These are phyloP conservation scores for Candida suzukii DNA, from an alignment of 805 yeast species.

Conservation along the genomic window DNA sequence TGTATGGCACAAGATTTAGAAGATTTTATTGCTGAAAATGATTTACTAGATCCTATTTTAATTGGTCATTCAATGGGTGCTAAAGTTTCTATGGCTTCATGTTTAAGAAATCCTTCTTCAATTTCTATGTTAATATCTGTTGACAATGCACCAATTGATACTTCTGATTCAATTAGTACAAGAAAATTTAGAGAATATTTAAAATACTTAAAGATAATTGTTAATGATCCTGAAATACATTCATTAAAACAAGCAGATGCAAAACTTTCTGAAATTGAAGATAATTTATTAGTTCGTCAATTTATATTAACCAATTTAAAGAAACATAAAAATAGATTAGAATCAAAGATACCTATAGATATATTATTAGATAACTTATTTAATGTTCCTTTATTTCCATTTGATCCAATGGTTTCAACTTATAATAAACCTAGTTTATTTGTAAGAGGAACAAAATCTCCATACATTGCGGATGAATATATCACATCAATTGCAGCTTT, in stretches of 20 bases:
- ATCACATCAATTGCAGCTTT: conserved; percentile 64
- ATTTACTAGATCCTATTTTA: conserved; percentile 45
- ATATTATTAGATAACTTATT: conserved; percentile 59
- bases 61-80: conserved; percentile 93
- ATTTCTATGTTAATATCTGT: conserved; percentile 64
- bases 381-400: conserved; percentile 74
- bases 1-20: conserved; percentile 85
- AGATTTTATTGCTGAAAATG: conserved; percentile 46
- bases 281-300: conserved; percentile 54
- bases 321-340: conserved; percentile 33
- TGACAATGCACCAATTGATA: conserved; percentile 83
- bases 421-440: conserved; percentile 73
- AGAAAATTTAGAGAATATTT: conserved; percentile 61
- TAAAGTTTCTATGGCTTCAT: conserved; percentile 83
- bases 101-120: conserved; percentile 57
- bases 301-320: conserved; percentile 68
- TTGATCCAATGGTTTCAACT: conserved; percentile 40
- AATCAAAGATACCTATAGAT: conserved; percentile 63
- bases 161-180: conserved; percentile 32
- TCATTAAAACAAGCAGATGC: conserved; percentile 62
- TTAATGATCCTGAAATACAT: conserved; percentile 35
- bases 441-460: conserved; percentile 69
- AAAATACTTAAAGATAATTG: conserved; percentile 51
- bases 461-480: conserved; percentile 77
- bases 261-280: conserved; percentile 56